Percentiles rank a stretch among this genome's conserved stretches.
Evolutionary conservation across 2,329 filamentous ascomycete species (phyloP).

Genomic region (Alternaria burnsii): DNA sequence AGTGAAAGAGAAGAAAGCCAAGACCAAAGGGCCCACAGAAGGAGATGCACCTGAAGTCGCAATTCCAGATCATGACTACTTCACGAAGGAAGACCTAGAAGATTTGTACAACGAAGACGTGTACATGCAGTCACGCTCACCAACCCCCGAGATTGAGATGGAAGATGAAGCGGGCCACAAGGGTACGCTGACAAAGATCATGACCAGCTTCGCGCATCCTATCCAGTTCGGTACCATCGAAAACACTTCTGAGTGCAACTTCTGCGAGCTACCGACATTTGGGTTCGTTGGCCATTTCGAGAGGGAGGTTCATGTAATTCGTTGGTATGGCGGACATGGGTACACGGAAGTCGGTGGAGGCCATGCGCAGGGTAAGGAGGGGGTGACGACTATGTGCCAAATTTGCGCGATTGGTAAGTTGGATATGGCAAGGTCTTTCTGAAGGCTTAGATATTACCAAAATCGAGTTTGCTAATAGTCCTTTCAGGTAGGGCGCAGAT

Average conservation of each 20-base stretch:
- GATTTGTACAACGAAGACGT: conserved; percentile 20
- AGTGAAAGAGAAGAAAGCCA: conserved; percentile 17
- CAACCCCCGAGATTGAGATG: conserved; percentile 37
- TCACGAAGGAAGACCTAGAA: conserved; percentile 27
- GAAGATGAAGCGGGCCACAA: conserved; percentile 36
- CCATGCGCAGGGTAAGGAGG: conserved; percentile 40
- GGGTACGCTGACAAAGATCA: conserved; percentile 42
- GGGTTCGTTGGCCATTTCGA: conserved; percentile 52
- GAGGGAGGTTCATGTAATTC: conserved; percentile 45
- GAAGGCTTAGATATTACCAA: neutral
- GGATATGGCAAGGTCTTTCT: accelerated
- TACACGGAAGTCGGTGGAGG: conserved; percentile 53
- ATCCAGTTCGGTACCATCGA: conserved; percentile 43
- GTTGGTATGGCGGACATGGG: conserved; percentile 46
- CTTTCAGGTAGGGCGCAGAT: conserved; percentile 31
- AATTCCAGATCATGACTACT: conserved; percentile 6
- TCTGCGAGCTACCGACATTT: conserved; percentile 53
- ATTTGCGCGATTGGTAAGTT: conserved; percentile 25
- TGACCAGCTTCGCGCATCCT: conserved; percentile 54
- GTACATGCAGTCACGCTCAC: conserved; percentile 15
- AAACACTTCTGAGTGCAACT: conserved; percentile 48
- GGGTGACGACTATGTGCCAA: conserved; percentile 37
- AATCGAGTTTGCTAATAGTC: neutral
- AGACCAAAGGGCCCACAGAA: neutral
- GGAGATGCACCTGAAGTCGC: conserved; percentile 13